Conservation (phyloP, 805 yeast genomes). For the Pichia cephalocereana region DNA sequence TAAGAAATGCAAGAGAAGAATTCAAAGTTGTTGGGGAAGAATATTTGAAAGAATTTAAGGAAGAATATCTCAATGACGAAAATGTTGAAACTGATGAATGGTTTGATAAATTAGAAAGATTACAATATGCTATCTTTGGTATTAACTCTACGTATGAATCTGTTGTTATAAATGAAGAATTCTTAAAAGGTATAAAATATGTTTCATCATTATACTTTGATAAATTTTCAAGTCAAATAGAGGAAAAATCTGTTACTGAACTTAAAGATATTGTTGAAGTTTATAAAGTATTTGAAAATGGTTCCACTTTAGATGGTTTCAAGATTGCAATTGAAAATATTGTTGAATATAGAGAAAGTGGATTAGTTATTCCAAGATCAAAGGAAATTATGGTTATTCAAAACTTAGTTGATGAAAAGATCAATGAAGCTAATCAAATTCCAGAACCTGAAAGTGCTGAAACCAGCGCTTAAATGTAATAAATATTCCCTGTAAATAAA, state of each 20-base stretch:
- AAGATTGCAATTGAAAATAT: conserved; percentile 27
- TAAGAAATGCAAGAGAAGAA: conserved; percentile 45
- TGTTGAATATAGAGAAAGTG: conserved; percentile 26
- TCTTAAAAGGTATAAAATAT: conserved; percentile 56
- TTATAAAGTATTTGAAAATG: conserved; percentile 29
- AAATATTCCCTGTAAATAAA: conserved; percentile 1
- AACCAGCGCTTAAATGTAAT: neutral
- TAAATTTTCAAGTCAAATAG: conserved; percentile 31
- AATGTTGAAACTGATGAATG: conserved; percentile 46
- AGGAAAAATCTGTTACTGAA: conserved; percentile 35
- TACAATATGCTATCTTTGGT: conserved; percentile 80
- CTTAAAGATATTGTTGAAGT: conserved; percentile 30
- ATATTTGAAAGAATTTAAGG: conserved; percentile 49
- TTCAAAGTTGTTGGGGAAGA: conserved; percentile 34
- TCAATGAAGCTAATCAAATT: conserved; percentile 15
- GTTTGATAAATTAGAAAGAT: conserved; percentile 64
- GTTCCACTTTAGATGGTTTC: conserved; percentile 28
- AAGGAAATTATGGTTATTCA: conserved; percentile 29
- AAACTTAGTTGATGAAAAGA: conserved; percentile 26
- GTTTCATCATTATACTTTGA: conserved; percentile 61
- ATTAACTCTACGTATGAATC: conserved; percentile 61
- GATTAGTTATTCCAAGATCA: conserved; percentile 25
- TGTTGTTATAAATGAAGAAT: conserved; percentile 47
- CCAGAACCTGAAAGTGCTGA: conserved; percentile 4
- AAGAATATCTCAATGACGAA: conserved; percentile 46